Evolutionary conservation across 352 stramenopile species (phyloP).

Genomic region (Aphanomyces cochlioides): DNA sequence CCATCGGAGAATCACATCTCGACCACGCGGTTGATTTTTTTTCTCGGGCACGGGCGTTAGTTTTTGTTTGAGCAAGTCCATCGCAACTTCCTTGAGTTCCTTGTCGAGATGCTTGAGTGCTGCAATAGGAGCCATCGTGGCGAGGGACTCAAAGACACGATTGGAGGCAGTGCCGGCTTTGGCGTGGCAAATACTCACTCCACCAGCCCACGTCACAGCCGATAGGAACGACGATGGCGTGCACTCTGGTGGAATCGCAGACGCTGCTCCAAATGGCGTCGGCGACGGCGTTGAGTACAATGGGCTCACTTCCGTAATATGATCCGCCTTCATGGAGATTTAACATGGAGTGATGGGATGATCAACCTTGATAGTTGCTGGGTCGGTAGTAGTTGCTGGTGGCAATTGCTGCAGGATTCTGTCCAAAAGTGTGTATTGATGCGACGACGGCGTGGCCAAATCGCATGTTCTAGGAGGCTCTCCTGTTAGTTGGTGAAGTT

Average conservation of each 20-base stretch:
- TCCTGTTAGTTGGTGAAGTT: background rate
- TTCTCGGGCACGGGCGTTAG: constrained; percentile 39
- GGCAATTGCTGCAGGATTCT: constrained; percentile 59
- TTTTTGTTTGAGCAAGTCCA: constrained; percentile 46
- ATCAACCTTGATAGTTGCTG: background rate
- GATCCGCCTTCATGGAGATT: background rate
- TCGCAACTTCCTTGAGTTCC: constrained; percentile 57
- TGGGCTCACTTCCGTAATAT: constrained; percentile 61
- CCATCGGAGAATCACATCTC: constrained; percentile 66
- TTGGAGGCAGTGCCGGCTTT: constrained; percentile 37
- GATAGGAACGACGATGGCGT: constrained; percentile 54
- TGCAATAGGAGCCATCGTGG: constrained; percentile 57
- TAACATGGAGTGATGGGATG: background rate
- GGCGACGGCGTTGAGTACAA: constrained; percentile 44
- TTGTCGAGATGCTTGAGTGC: constrained; percentile 68
- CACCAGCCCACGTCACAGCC: constrained; percentile 63
- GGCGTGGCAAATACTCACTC: constrained; percentile 58
- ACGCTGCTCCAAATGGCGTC: constrained; percentile 34
- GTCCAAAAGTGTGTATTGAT: constrained; percentile 64
- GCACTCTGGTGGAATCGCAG: constrained; percentile 30
- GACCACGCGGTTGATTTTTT: constrained; percentile 51
- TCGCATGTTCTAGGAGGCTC: constrained; percentile 45
- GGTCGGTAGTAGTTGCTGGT: constrained; percentile 36
- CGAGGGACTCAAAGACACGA: constrained; percentile 62
- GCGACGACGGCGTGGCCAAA: constrained; percentile 57